Evolutionary conservation across 2,329 filamentous ascomycete species (phyloP).

Genomic region (Fusarium clavum): DNA sequence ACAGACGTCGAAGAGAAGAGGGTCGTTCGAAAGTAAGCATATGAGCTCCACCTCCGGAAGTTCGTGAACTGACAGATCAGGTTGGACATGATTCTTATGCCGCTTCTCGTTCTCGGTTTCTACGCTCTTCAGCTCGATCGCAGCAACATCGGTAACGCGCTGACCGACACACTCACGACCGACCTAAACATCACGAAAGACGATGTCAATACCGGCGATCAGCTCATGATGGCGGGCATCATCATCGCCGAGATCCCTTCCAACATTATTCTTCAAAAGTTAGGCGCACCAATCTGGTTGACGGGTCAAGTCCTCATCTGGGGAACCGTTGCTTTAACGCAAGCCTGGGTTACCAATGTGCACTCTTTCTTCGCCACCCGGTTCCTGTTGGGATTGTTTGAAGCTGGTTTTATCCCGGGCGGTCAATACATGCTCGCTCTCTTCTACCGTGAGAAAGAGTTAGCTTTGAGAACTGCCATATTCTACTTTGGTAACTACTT

Average conservation of each 20-base stretch:
- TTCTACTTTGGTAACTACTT: constrained; percentile 43
- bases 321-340: constrained; percentile 30
- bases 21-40: constrained; percentile 39
- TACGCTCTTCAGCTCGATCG: constrained; percentile 57
- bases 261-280: constrained; percentile 34
- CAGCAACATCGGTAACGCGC: constrained; percentile 58
- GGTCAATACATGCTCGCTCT: constrained; percentile 34
- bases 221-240: constrained; percentile 61
- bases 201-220: constrained; percentile 62
- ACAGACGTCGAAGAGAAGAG: constrained; percentile 19
- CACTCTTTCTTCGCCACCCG: constrained; percentile 34
- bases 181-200: constrained; percentile 62
- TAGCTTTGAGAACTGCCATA: constrained; percentile 25
- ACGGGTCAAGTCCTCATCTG: constrained; percentile 35
- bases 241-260: constrained; percentile 54
- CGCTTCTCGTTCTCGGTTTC: constrained; percentile 59
- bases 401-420: constrained; percentile 33
- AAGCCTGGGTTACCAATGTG: constrained; percentile 30
- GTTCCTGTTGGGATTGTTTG: constrained; percentile 28
- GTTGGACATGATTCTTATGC: constrained; percentile 55
- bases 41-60: accelerated
- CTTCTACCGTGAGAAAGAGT: constrained; percentile 28
- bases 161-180: constrained; percentile 61
- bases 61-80: not conserved
- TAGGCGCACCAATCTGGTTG: constrained; percentile 37